Percentiles rank a stretch among this genome's conserved stretches.
These are phyloP conservation scores for Botryosphaeria agaves DNA, from an alignment of 2,329 filamentous ascomycete genomes.

Conservation along the genomic window DNA sequence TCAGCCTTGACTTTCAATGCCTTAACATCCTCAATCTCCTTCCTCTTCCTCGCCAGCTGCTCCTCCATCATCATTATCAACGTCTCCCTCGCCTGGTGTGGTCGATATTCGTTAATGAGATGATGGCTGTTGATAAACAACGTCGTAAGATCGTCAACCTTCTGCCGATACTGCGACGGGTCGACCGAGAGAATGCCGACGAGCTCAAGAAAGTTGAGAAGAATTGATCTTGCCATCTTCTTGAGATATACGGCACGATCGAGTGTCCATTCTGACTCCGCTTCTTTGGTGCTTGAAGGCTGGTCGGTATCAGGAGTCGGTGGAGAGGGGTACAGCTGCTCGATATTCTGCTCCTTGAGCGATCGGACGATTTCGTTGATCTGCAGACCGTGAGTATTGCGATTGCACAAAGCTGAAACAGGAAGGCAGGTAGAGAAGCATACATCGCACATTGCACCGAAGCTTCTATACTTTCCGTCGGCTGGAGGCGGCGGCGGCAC, in stretches of 20 bases:
- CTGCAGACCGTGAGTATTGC: no score
- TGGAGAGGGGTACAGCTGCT: constrained; percentile 45
- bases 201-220: constrained; percentile 81
- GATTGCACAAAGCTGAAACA: no score
- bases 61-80: constrained; percentile 79
- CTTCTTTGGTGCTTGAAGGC: constrained; percentile 30
- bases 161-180: constrained; percentile 46
- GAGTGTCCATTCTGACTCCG: constrained; percentile 26
- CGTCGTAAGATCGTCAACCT: constrained; percentile 62
- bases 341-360: constrained; percentile 52
- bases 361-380: constrained; percentile 43
- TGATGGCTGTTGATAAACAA: constrained; percentile 86
- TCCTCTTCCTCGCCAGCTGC: constrained; percentile 52
- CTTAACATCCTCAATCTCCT: constrained; percentile 54
- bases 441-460: constrained; percentile 49
- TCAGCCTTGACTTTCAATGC: constrained; percentile 56
- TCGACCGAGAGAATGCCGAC: constrained; percentile 52
- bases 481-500: constrained; percentile 64
- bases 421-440: no score
- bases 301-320: constrained; percentile 9
- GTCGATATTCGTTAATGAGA: constrained; percentile 83
- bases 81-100: constrained; percentile 80
- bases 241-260: constrained; percentile 47
- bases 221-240: constrained; percentile 62
- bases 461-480: constrained; percentile 54